Evolutionary conservation across 805 yeast genomes (phyloP).

Genomic region (Lipomyces yamanashiensis): DNA sequence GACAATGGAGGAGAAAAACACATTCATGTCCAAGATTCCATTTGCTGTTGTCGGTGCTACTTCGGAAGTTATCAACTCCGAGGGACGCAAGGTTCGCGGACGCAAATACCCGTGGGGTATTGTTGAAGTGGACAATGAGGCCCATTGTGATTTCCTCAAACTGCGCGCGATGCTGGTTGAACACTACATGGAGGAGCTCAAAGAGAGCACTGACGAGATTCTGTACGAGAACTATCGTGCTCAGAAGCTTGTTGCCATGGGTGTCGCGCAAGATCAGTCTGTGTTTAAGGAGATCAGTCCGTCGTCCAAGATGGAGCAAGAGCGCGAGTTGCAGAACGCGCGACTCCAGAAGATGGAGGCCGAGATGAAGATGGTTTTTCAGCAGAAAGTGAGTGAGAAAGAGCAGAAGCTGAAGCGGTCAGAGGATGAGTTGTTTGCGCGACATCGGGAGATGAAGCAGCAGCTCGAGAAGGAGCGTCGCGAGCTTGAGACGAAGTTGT

Average conservation of each 20-base stretch:
- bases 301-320: conserved; percentile 88
- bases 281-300: conserved; percentile 98
- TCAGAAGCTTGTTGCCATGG: conserved; percentile 76
- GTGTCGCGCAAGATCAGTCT: conserved; percentile 86
- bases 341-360: conserved; percentile 91
- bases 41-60: conserved; percentile 74
- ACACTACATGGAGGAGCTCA: conserved; percentile 90
- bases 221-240: conserved; percentile 90
- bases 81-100: conserved; percentile 64
- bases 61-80: conserved; percentile 50
- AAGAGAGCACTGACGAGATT: conserved; percentile 75
- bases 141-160: conserved; percentile 88
- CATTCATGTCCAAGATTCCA: conserved; percentile 71
- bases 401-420: conserved; percentile 96
- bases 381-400: conserved; percentile 93
- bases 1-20: conserved; percentile 64
- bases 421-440: conserved; percentile 92
- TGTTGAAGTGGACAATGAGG: conserved; percentile 84
- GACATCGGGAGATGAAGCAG: conserved; percentile 97
- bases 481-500: conserved; percentile 88
- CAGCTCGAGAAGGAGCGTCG: conserved; percentile 85
- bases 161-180: conserved; percentile 87
- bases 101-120: conserved; percentile 85
- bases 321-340: conserved; percentile 88
- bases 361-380: conserved; percentile 96